phyloP scores from a whole-genome alignment of 441 rosid genomes.

The Pelargonium australe region DNA sequence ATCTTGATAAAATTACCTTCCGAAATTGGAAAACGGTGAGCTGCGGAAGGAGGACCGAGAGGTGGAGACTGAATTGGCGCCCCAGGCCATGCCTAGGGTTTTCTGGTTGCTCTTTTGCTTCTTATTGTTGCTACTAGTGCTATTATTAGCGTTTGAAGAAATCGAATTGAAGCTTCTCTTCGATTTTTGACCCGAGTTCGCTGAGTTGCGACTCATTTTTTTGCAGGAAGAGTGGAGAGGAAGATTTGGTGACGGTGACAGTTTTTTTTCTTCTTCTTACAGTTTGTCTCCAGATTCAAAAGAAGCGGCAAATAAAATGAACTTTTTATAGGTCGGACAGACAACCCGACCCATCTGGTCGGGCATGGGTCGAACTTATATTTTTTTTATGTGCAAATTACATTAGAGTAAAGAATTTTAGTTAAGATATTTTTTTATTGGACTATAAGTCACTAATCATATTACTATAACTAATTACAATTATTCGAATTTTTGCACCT shows the following conservation, averaged over 20 bases:
- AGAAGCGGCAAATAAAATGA: slow-evolving; percentile 25
- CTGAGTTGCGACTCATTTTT: slow-evolving; percentile 45
- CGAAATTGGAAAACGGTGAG: slow-evolving; percentile 73
- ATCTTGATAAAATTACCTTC: slow-evolving; percentile 43
- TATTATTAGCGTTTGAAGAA: slow-evolving; percentile 28
- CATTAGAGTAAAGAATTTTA: too few species aligned
- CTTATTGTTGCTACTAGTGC: slow-evolving; percentile 28
- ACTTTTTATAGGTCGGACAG: background rate
- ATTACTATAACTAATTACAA: too few species aligned
- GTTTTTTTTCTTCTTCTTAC: background rate
- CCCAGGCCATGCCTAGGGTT: slow-evolving; percentile 94
- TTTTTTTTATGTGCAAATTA: too few species aligned
- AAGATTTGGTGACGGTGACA: slow-evolving; percentile 3
- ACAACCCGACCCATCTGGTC: background rate
- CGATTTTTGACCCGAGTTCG: slow-evolving; percentile 37
- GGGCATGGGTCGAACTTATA: too few species aligned
- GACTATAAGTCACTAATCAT: too few species aligned
- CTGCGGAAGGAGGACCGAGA: slow-evolving; percentile 68
- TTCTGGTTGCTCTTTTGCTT: slow-evolving; percentile 53
- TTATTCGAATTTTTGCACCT: too few species aligned
- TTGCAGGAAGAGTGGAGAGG: slow-evolving; percentile 10
- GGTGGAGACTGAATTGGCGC: slow-evolving; percentile 61
- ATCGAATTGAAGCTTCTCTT: slow-evolving; percentile 54
- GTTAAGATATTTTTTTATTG: too few species aligned
- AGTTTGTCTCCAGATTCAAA: slow-evolving; percentile 18